Evolutionary conservation across 129 eudicot species (phyloP).

Genomic region (Deinandra increscens): DNA sequence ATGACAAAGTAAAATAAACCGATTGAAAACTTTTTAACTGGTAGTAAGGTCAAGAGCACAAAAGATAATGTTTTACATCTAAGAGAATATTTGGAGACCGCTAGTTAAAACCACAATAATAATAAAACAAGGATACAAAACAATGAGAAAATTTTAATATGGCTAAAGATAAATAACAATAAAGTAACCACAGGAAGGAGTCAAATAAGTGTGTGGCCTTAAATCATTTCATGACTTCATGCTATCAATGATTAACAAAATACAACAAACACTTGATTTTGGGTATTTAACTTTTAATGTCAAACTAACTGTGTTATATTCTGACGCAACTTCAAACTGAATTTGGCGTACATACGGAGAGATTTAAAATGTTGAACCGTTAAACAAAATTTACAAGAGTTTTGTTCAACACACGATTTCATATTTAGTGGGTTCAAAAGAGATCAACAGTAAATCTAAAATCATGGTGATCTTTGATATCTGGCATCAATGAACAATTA

Average conservation of each 20-base stretch:
- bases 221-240: not conserved
- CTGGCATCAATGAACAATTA: not conserved
- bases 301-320: not conserved
- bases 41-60: not conserved
- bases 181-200: not conserved
- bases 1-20: conserved; percentile 15
- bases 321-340: not conserved
- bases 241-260: not conserved
- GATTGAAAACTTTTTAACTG: conserved; percentile 5
- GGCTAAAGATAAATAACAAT: not conserved
- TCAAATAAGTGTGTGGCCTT: not conserved
- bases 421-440: not conserved
- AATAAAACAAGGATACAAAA: not conserved
- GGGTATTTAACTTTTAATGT: not conserved
- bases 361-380: not conserved
- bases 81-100: not conserved
- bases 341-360: not conserved
- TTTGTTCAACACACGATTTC: not conserved
- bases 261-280: not conserved
- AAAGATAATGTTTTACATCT: not conserved
- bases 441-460: not conserved
- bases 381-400: not conserved
- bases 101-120: not conserved
- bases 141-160: not conserved
- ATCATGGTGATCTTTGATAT: not conserved